These are phyloP conservation scores for Tuber borchii DNA, from an alignment of 495 filamentous ascomycete species.

Conservation along the genomic window DNA sequence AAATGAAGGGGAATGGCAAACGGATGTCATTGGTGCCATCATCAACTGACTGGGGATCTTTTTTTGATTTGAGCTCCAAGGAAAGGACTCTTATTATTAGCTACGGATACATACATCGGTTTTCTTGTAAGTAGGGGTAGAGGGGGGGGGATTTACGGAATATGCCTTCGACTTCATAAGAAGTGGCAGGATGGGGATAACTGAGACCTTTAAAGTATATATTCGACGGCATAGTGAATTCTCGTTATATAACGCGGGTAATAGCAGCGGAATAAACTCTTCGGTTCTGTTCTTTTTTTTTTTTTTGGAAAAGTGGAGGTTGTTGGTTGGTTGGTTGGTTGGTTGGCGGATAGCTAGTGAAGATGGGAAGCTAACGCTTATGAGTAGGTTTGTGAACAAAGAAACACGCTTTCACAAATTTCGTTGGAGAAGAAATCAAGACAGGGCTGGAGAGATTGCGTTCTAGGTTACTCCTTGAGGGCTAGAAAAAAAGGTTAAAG, in stretches of 20 bases:
- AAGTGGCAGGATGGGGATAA: not conserved
- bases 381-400: slow-evolving; percentile 9
- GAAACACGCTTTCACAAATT: slow-evolving; percentile 7
- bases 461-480: not conserved
- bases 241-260: not conserved
- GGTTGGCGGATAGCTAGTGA: not conserved
- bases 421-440: not conserved
- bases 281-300: not conserved
- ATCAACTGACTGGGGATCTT: not conserved
- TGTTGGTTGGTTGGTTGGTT: not conserved
- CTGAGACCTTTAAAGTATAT: slow-evolving; percentile 11
- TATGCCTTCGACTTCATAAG: slow-evolving; percentile 11
- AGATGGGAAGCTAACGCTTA: not conserved
- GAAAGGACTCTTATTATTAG: not conserved
- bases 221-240: not conserved
- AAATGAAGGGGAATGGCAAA: not conserved
- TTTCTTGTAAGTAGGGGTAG: not conserved
- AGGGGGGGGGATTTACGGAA: slow-evolving; percentile 14
- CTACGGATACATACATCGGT: not conserved
- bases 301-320: not conserved
- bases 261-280: not conserved
- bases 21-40: not conserved
- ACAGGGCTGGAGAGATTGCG: not conserved
- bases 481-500: not conserved
- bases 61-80: not conserved